phyloP scores from a whole-genome alignment of 192 early-diverging fungal species.

The Phlyctochytrium arcticum region DNA sequence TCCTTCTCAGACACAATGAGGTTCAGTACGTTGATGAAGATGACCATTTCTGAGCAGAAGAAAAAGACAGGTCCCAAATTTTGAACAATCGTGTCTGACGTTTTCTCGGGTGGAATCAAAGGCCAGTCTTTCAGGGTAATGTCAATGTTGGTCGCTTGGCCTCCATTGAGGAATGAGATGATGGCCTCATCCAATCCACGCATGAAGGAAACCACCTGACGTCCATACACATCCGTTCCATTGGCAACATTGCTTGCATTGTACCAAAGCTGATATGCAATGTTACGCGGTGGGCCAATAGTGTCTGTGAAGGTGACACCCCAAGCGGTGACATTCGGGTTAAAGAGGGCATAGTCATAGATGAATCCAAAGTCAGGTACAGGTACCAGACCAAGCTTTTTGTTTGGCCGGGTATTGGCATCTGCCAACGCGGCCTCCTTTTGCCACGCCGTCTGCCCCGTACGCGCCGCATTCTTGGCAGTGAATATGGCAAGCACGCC shows the following conservation, averaged over 20 bases:
- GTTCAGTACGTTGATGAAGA: constrained; percentile 62
- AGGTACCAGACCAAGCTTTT: constrained; percentile 48
- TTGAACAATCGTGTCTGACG: constrained; percentile 60
- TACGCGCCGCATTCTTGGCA: constrained; percentile 33
- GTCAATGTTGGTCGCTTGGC: constrained; percentile 31
- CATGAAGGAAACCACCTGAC: constrained; percentile 53
- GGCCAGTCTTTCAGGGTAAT: constrained; percentile 68
- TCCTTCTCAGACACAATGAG: constrained; percentile 75
- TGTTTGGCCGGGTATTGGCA: constrained; percentile 13
- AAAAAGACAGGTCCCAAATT: constrained; percentile 51
- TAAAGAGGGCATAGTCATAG: constrained; percentile 62
- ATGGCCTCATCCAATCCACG: constrained; percentile 72
- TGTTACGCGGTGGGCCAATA: constrained; percentile 44
- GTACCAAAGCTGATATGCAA: constrained; percentile 73
- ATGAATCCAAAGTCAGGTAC: constrained; percentile 56
- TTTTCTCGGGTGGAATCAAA: constrained; percentile 43
- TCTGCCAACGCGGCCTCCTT: constrained; percentile 29
- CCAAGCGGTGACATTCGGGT: constrained; percentile 66
- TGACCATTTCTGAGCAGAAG: constrained; percentile 57
- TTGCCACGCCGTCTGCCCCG: constrained; percentile 22
- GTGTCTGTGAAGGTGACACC: constrained; percentile 42
- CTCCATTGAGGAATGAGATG: constrained; percentile 19
- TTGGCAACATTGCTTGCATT: constrained; percentile 60
- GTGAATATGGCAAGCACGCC: constrained; percentile 39
- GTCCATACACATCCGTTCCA: constrained; percentile 58